Evolutionary conservation across 2,329 filamentous ascomycete species (phyloP), one percentile per base, ranked within the genome.

Genomic region (Penicillium sp.): DNA sequence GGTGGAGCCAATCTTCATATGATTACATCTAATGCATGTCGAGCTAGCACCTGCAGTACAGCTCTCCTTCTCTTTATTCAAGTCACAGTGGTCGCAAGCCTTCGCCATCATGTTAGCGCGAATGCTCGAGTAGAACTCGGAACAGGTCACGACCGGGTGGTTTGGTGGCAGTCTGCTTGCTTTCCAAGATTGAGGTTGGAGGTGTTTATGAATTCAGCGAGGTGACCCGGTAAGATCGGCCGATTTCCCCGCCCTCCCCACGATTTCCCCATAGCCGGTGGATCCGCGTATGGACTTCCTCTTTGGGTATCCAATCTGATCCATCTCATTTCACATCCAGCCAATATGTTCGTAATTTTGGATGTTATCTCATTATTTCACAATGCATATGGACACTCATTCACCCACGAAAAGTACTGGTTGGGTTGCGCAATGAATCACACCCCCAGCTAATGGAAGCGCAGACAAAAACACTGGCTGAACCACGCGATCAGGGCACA

Each of bases 81-180:
- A 41, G 42, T 62, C 59, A 47, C 61, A 67, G 39, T 60, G 55
- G 49, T 61, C 58, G 59, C 64, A 67, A 49, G 59, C 56, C 58
- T 57, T 66, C 43, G 63, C 49, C 35, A 61, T 62, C 57, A 61
- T 64, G 49, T 39, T 31, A 17, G 38, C 82, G 79, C 57, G 78
- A 77, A 6, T 33, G 13, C 23, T 27, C 38, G 4, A 35, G 29
- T 19, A 10, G 7, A 45, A 39, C 17, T 17, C 25, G 3, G 2
- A n/a, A 19, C 7, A 33, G 6, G 33, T 12, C 2, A 21, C 33
- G 12, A 19, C 1, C 2, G 4, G 15, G 29, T 17, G 15, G 29
- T 6, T 5, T 13, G 15, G 36, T 6, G 33, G 19, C 31, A 19
- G 49, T 23, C 17, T 1, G 13, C 8, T 48, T 5, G 15, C 17